Conservation (phyloP, 179 eudicot species). For the Gypsophila paniculata region DNA sequence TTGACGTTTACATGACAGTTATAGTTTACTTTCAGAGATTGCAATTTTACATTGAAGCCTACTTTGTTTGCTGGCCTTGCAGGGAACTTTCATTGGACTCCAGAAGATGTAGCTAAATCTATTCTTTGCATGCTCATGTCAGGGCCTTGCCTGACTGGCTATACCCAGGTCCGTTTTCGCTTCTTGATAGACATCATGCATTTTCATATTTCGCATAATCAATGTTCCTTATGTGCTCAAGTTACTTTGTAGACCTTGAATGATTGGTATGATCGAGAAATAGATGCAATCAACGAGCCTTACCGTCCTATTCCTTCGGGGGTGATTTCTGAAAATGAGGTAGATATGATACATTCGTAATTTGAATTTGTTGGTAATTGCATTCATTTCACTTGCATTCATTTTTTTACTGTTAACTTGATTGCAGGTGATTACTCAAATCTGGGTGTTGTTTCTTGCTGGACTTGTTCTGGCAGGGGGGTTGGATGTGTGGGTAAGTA, state of each 20-base stretch:
- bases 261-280: conserved; percentile 98
- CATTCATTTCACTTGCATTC: background rate
- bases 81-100: conserved; percentile 96
- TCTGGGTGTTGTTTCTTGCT: conserved; percentile 84
- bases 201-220: conserved; percentile 5
- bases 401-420: conserved; percentile 5
- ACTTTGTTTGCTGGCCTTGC: conserved; percentile 12
- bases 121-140: conserved; percentile 91
- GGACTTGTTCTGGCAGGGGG: conserved; percentile 83
- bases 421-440: conserved; percentile 86
- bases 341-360: conserved; percentile 18
- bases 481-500: conserved; percentile 84
- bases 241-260: conserved; percentile 59
- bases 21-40: background rate
- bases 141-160: conserved; percentile 92
- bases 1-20: background rate
- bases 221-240: conserved; percentile 18
- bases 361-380: conserved; percentile 3
- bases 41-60: background rate
- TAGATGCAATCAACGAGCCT: conserved; percentile 98
- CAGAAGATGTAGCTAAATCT: conserved; percentile 86
- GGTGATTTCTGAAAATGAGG: conserved; percentile 84
- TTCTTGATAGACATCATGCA: background rate
- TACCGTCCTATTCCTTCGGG: conserved; percentile 98
- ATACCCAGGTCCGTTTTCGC: conserved; percentile 61